A percentile compares a stretch with the other conserved stretches of the same genome.
Conservation (phyloP, 345 rosid species). For the Clausena lansium region DNA sequence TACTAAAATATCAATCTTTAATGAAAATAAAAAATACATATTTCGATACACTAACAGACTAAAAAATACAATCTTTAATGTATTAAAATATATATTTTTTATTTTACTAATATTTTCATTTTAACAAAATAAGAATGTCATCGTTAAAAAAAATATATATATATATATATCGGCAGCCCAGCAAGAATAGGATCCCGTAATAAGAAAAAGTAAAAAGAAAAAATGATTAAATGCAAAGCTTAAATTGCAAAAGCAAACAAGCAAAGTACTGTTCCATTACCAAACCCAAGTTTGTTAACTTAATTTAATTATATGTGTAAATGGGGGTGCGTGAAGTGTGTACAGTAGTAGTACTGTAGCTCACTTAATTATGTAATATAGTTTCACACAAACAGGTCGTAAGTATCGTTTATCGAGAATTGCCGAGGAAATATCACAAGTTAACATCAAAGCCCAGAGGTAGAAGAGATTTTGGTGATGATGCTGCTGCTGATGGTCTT, state of each 20-base stretch:
- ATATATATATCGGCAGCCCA: too few species aligned
- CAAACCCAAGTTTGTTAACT: neutral
- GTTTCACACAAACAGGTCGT: slow-evolving; percentile 20
- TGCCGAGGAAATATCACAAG: slow-evolving; percentile 41
- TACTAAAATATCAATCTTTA: too few species aligned
- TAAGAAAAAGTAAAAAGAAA: neutral
- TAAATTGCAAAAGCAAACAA: neutral
- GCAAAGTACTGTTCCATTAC: slow-evolving; percentile 17
- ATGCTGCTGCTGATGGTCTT: neutral
- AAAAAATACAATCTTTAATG: too few species aligned
- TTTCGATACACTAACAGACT: too few species aligned
- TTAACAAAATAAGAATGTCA: too few species aligned
- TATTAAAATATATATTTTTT: too few species aligned
- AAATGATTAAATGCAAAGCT: neutral
- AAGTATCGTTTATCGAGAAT: slow-evolving; percentile 29
- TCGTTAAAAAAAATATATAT: too few species aligned
- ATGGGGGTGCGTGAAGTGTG: neutral
- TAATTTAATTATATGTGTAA: neutral
- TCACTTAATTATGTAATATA: neutral
- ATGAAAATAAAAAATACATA: too few species aligned
- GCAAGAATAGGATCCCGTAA: neutral
- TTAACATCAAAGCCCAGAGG: slow-evolving; percentile 31
- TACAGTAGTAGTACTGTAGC: neutral
- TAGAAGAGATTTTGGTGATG: neutral
- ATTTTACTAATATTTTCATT: too few species aligned